Evolutionary conservation across 257 asterid genomes (phyloP).

Genomic region (Gardenia jasminoides): DNA sequence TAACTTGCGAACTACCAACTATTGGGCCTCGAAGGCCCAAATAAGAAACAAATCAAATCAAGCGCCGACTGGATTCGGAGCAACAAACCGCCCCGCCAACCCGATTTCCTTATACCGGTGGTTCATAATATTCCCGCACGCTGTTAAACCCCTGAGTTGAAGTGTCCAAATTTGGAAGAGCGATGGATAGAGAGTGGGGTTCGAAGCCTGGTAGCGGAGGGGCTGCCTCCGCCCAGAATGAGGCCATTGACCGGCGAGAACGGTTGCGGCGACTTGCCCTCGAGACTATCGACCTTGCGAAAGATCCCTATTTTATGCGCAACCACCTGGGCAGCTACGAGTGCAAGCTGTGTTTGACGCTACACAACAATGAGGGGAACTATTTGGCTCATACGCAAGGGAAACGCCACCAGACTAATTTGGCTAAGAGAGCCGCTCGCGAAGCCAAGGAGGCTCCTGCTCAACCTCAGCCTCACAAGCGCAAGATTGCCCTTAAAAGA

Average conservation of each 20-base stretch:
- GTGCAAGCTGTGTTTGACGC: conserved; percentile 89
- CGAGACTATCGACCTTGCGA: conserved; percentile 91
- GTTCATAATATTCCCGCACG: too few species aligned
- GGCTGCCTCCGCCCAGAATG: conserved; percentile 95
- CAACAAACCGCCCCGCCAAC: not conserved
- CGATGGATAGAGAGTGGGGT: conserved; percentile 98
- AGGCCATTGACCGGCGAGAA: conserved; percentile 96
- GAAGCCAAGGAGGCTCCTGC: conserved; percentile 98
- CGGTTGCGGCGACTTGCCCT: conserved; percentile 88
- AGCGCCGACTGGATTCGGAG: not conserved
- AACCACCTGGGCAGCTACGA: conserved; percentile 97
- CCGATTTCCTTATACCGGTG: not conserved
- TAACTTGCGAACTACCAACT: too few species aligned
- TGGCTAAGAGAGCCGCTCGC: conserved; percentile 97
- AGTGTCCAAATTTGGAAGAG: not conserved
- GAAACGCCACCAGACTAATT: conserved; percentile 96
- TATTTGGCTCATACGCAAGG: conserved; percentile 98
- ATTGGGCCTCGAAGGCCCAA: conserved; percentile 1
- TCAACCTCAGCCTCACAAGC: conserved; percentile 99
- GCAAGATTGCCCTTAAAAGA: conserved; percentile 67
- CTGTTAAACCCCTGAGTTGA: too few species aligned
- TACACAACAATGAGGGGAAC: conserved; percentile 98
- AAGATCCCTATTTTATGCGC: conserved; percentile 98
- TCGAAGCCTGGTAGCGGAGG: conserved; percentile 99
- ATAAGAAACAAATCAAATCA: too few species aligned